Evolutionary conservation across 345 rosid species (phyloP).

Genomic region (Citrus reticulata): DNA sequence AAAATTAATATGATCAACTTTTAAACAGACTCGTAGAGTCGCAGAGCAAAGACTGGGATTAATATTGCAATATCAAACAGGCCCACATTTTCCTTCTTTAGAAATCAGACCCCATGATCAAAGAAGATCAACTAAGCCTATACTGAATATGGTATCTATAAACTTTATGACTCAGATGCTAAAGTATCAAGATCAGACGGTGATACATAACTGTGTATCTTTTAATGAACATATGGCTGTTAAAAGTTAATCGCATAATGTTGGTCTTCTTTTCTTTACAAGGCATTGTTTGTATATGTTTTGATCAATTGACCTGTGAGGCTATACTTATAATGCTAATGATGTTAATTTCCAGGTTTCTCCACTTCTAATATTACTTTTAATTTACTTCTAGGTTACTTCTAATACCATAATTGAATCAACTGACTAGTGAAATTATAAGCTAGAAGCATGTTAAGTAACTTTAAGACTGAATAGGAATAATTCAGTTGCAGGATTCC

Average conservation of each 20-base stretch:
- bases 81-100: neutral
- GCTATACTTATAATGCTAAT: neutral
- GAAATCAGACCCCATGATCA: neutral
- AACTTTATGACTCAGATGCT: neutral
- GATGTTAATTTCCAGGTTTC: neutral
- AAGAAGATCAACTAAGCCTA: neutral
- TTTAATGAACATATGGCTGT: neutral
- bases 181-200: neutral
- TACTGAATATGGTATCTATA: neutral
- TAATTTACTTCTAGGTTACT: neutral
- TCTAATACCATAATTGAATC: neutral
- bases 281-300: neutral
- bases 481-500: neutral
- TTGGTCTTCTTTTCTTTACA: too few species aligned
- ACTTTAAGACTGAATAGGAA: slow-evolving; percentile 13
- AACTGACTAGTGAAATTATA: neutral
- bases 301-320: neutral
- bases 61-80: neutral
- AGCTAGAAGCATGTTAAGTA: slow-evolving; percentile 4
- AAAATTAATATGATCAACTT: neutral
- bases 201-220: neutral
- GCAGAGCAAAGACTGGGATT: neutral
- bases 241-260: neutral
- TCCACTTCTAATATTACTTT: neutral
- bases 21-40: neutral